Evolutionary conservation across 129 eudicot species (phyloP).

Genomic region (Lactuca sativa): DNA sequence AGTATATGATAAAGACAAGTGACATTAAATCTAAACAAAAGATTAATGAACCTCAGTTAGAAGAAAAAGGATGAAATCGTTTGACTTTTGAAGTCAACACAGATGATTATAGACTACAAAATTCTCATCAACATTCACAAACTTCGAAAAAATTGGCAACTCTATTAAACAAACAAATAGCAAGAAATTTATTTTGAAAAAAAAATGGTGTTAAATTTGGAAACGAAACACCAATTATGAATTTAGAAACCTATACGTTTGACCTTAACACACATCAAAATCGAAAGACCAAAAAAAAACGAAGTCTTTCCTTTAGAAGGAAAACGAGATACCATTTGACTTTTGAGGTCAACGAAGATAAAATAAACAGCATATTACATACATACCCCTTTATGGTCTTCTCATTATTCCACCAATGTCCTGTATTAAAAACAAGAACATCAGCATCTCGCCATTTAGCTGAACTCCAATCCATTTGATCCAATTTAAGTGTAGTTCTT

Average conservation of each 20-base stretch:
- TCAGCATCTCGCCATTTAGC: slow-evolving; percentile 81
- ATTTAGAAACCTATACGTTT: neutral
- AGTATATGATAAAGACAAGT: too few relatives aligned
- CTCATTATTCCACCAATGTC: slow-evolving; percentile 99
- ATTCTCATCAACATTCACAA: neutral
- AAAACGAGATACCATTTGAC: neutral
- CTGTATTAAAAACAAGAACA: slow-evolving; percentile 76
- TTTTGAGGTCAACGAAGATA: slow-evolving; percentile 14
- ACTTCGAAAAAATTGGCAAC: neutral
- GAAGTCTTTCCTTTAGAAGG: too few relatives aligned
- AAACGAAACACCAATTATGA: neutral
- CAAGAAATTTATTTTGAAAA: neutral
- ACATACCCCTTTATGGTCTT: slow-evolving; percentile 79
- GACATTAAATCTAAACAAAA: too few relatives aligned
- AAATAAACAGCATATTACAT: neutral
- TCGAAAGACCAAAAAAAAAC: neutral
- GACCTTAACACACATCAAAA: neutral
- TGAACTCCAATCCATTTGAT: slow-evolving; percentile 83
- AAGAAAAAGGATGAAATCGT: too few relatives aligned
- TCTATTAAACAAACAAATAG: neutral
- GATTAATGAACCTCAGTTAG: too few relatives aligned
- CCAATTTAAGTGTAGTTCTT: slow-evolving; percentile 63
- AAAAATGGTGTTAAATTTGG: neutral
- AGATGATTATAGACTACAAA: neutral
- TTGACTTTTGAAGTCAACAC: slow-evolving; percentile 10